A percentile compares a stretch with the other conserved stretches of the same genome.
Conservation (phyloP, 345 rosid genomes). For the Boechera divaricarpa region DNA sequence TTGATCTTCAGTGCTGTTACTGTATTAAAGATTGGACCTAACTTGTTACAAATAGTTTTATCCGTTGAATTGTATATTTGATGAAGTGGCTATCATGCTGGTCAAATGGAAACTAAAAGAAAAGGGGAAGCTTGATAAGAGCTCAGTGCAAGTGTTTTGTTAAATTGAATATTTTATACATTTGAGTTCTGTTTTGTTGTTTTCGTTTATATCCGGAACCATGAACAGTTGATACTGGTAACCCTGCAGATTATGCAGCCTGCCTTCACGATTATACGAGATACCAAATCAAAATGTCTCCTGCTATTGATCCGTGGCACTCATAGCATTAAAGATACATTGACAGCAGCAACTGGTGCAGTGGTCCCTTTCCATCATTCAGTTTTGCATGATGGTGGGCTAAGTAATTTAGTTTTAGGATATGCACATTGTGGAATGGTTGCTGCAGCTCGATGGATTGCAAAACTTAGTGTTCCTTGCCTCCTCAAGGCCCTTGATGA, state of each 20-base stretch:
- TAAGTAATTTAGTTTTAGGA: constrained; percentile 92
- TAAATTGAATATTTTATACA: neutral
- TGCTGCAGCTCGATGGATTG: constrained; percentile 99
- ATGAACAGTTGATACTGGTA: constrained; percentile 11
- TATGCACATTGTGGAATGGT: constrained; percentile 99
- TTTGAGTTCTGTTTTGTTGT: constrained; percentile 18
- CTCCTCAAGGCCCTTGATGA: constrained; percentile 71
- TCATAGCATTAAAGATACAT: constrained; percentile 94
- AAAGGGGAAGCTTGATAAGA: constrained; percentile 5
- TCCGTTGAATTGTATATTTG: neutral
- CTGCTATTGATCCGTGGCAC: constrained; percentile 94
- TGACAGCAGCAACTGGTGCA: constrained; percentile 97
- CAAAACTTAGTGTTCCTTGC: constrained; percentile 85
- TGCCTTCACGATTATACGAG: constrained; percentile 87
- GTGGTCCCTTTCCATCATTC: constrained; percentile 99
- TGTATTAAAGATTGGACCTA: constrained; percentile 1
- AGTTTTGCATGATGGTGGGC: constrained; percentile 91
- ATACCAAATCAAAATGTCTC: constrained; percentile 65
- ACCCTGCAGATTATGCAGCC: constrained; percentile 89
- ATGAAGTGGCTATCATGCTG: constrained; percentile 15
- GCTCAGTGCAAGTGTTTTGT: constrained; percentile 10
- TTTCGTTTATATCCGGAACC: constrained; percentile 21
- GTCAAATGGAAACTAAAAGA: neutral
- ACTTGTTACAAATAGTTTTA: neutral
- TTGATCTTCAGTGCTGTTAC: neutral